These are phyloP conservation scores for Chaetomium olivaceum DNA, from an alignment of 2,329 filamentous ascomycete species.

Conservation along the genomic window DNA sequence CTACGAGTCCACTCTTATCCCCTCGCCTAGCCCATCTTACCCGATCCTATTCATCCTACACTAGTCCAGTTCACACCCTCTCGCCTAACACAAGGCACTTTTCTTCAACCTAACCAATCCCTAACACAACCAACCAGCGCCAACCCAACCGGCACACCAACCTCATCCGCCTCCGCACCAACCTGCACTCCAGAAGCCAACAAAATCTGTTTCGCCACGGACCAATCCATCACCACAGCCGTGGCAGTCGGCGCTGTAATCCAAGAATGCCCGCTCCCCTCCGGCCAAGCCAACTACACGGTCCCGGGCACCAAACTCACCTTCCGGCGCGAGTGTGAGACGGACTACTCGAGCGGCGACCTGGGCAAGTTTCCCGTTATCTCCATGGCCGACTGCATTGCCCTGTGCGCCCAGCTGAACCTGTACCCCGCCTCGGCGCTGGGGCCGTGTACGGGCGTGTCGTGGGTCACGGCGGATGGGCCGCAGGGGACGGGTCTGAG, in stretches of 20 bases:
- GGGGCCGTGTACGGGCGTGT: conserved; percentile 29
- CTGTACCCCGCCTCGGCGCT: conserved; percentile 25
- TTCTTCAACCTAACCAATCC: no score
- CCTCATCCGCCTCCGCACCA: background rate
- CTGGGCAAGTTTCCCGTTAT: conserved; percentile 29
- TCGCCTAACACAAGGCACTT: background rate
- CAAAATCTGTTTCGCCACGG: conserved; percentile 22
- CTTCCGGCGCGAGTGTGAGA: conserved; percentile 28
- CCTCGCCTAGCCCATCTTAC: no score
- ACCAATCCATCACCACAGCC: conserved; percentile 1
- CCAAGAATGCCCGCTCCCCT: conserved; percentile 16
- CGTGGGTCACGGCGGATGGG: conserved; percentile 28
- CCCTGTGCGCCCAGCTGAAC: conserved; percentile 31
- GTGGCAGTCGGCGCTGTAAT: background rate
- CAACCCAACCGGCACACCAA: background rate
- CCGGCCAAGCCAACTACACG: conserved; percentile 21
- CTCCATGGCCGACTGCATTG: conserved; percentile 32
- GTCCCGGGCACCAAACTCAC: conserved; percentile 28
- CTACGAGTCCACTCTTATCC: no score
- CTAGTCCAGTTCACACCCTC: background rate
- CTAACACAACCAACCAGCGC: background rate
- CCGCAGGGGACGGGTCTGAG: conserved; percentile 28
- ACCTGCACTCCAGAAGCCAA: background rate
- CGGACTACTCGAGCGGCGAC: conserved; percentile 28
- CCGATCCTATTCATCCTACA: background rate